phyloP scores from a whole-genome alignment of 1,284 basidiomycete species.

The Leccinum pseudoinsigne region DNA sequence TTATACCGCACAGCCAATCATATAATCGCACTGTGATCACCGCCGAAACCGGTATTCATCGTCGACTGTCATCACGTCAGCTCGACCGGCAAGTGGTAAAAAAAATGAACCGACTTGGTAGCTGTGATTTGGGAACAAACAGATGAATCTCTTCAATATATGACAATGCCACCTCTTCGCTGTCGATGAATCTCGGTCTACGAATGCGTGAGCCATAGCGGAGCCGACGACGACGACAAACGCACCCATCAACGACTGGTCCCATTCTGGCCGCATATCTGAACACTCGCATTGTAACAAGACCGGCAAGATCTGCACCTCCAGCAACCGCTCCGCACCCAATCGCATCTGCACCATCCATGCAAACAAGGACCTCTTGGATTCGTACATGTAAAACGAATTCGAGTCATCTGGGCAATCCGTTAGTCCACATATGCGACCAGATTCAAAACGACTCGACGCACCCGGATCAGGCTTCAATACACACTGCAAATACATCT shows the following conservation, averaged over 20 bases:
- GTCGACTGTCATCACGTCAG: constrained; percentile 40
- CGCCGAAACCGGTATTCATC: no score
- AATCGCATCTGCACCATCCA: constrained; percentile 59
- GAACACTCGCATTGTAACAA: constrained; percentile 88
- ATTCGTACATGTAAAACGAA: constrained; percentile 92
- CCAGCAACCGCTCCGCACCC: constrained; percentile 40
- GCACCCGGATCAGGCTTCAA: background rate
- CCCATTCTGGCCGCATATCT: constrained; percentile 77
- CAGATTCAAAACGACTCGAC: background rate
- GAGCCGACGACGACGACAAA: no score
- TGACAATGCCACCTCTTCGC: constrained; percentile 60
- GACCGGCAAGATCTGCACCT: constrained; percentile 77
- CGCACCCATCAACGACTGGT: constrained; percentile 29
- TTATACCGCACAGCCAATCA: no score
- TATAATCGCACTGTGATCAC: no score
- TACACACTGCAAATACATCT: background rate
- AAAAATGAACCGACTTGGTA: constrained; percentile 49
- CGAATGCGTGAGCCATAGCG: background rate
- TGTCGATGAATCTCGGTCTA: constrained; percentile 79
- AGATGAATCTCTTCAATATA: constrained; percentile 77
- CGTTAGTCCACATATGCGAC: background rate
- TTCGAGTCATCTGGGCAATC: constrained; percentile 75
- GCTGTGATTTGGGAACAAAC: constrained; percentile 74
- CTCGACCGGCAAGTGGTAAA: background rate
- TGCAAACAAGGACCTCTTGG: constrained; percentile 76